A percentile compares a stretch with the other conserved stretches of the same genome.
phyloP scores from a whole-genome alignment of 2,329 filamentous ascomycete genomes.

The Emmonsiellopsis sp. region DNA sequence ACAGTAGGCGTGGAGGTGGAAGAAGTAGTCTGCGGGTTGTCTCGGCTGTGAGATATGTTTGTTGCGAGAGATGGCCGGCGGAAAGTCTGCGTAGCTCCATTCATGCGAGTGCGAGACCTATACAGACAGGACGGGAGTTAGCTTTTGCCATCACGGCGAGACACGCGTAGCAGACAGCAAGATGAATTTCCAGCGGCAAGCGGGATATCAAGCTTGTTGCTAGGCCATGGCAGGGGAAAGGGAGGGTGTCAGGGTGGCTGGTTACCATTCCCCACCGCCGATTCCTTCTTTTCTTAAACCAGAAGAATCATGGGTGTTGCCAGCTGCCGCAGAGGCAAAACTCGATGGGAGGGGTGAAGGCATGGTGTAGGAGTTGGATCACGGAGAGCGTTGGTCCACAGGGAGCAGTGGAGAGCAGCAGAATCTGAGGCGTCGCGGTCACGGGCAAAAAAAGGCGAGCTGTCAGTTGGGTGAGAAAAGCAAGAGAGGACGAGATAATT shows the following conservation, averaged over 20 bases:
- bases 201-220: too few relatives aligned
- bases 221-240: background rate
- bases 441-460: background rate
- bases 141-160: background rate
- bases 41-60: slow-evolving; percentile 39
- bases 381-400: background rate
- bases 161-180: background rate
- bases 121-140: background rate
- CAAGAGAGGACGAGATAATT: background rate
- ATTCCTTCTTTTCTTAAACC: slow-evolving; percentile 49
- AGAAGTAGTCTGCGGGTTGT: slow-evolving; percentile 30
- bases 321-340: slow-evolving; percentile 75
- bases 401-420: background rate
- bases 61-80: slow-evolving; percentile 53
- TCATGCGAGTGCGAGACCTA: slow-evolving; percentile 53
- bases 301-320: slow-evolving; percentile 56
- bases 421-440: background rate
- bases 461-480: background rate
- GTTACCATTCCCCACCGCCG: slow-evolving; percentile 64
- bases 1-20: slow-evolving; percentile 30
- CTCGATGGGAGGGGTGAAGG: slow-evolving; percentile 69
- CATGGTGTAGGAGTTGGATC: slow-evolving; percentile 37
- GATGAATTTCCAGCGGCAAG: too few relatives aligned
- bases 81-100: slow-evolving; percentile 59
- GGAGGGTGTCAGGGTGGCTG: slow-evolving; percentile 13